Evolutionary conservation across 306 rosid genomes (phyloP).

Genomic region (Rosa persica): DNA sequence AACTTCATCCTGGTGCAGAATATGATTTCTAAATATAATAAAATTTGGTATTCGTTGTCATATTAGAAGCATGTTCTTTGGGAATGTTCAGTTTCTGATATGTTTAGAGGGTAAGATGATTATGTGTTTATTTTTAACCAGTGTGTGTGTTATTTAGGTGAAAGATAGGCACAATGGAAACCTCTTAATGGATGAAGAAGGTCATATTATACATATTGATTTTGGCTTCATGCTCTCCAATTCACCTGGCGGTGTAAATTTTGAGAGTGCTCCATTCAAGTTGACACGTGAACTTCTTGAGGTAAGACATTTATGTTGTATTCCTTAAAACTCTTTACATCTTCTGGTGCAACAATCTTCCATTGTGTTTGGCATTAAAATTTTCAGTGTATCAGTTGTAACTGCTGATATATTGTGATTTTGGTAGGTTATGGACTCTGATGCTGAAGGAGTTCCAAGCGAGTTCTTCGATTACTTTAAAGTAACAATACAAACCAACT

Average conservation of each 20-base stretch:
- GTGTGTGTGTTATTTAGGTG: conserved; percentile 45
- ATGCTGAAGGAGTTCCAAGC: conserved; percentile 98
- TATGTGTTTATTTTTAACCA: conserved; percentile 23
- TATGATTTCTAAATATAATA: not conserved
- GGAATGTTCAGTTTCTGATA: not conserved
- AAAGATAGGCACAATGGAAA: conserved; percentile 98
- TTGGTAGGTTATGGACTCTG: conserved; percentile 98
- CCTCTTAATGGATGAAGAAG: conserved; percentile 94
- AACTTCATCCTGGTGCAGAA: not conserved
- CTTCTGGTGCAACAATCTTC: not conserved
- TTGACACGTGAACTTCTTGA: conserved; percentile 95
- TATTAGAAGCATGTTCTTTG: not conserved
- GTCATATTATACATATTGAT: conserved; percentile 97
- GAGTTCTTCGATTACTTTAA: conserved; percentile 99
- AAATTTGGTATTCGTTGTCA: not conserved
- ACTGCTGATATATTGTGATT: conserved; percentile 11
- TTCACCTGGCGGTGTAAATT: conserved; percentile 99
- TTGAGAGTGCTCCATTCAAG: conserved; percentile 99
- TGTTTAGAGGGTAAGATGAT: not conserved
- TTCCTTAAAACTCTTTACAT: not conserved
- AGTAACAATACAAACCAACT: conserved; percentile 41
- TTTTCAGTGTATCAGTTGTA: not conserved
- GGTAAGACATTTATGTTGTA: conserved; percentile 38
- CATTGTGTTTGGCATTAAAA: not conserved
- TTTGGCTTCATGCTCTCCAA: conserved; percentile 99